A percentile compares a stretch with the other conserved stretches of the same genome.
Conservation (phyloP, 495 filamentous ascomycete species). For the Aspergillus baeticus region DNA sequence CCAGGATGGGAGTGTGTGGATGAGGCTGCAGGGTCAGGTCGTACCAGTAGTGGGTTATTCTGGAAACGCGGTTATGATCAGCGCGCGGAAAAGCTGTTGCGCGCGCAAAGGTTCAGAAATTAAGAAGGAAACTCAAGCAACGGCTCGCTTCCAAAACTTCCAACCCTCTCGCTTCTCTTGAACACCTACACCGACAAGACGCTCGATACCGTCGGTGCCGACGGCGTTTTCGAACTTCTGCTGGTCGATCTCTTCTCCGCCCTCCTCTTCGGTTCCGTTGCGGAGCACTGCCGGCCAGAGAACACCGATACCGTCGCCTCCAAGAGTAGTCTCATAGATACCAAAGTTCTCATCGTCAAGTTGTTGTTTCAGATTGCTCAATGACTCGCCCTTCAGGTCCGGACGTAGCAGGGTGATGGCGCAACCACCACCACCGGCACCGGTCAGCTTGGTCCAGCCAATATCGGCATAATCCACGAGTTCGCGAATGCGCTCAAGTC, state of each 20-base stretch:
- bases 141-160: slow-evolving; percentile 82
- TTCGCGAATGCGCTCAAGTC: slow-evolving; percentile 87
- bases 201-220: slow-evolving; percentile 77
- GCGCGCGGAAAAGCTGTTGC: too few species aligned
- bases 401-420: slow-evolving; percentile 88
- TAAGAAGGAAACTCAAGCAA: slow-evolving; percentile 15
- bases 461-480: slow-evolving; percentile 86
- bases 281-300: slow-evolving; percentile 85
- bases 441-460: slow-evolving; percentile 96
- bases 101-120: too few species aligned
- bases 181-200: slow-evolving; percentile 58
- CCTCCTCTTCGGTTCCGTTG: slow-evolving; percentile 67
- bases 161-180: slow-evolving; percentile 75
- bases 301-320: slow-evolving; percentile 88
- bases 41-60: neutral
- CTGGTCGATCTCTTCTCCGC: slow-evolving; percentile 89
- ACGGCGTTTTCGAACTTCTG: slow-evolving; percentile 84
- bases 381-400: slow-evolving; percentile 44
- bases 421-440: slow-evolving; percentile 92
- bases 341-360: slow-evolving; percentile 75
- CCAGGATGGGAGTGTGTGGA: neutral
- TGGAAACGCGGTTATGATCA: neutral
- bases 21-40: neutral
- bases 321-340: slow-evolving; percentile 83
- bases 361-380: slow-evolving; percentile 61